Evolutionary conservation across 805 yeast species (phyloP), one percentile per base, ranked within the genome.

Genomic region (Wickerhamomyces rabaulensis): DNA sequence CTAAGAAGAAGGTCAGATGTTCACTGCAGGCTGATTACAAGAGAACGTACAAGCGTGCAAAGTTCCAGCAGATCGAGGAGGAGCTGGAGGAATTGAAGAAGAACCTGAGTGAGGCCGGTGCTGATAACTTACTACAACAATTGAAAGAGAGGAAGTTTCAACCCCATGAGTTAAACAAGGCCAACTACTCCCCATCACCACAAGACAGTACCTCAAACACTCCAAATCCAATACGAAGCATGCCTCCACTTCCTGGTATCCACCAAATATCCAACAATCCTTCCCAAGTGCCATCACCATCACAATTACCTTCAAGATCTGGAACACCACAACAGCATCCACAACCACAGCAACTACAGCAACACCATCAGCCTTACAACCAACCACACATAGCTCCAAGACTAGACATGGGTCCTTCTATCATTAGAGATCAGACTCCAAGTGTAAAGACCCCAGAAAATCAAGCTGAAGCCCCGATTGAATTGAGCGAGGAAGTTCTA

Each of bases 31-130:
- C 86, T 15, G 94, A 83, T 55, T 92, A 87, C 64, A 89, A 91
- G 63, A 74, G 99, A 56, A 90, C 97, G 0, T 87, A 86, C 53
- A 94, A 92, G 61, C 72, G 98, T 40, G 95, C 92, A 15, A 74
- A 87, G 49, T 78, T 85, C 39, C 89, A 86, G n/a, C 85, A 82
- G 53, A 71, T 92, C 45, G 98, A 91, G 60, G 78, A 75, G 54
- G 95, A 91, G 62, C 79, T 85, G 51, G 77, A 78, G 48, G 90
- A 83, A 55, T 66, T 88, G 44, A 77, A 85, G 55, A 74, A 76
- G 58, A 73, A 79, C 27, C 64, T 85, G 45, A 61, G 67, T 17
- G 60, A 55, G 35, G 53, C 52, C 17, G 60, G 62, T 15, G 61
- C 52, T 15, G 61, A 58, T 26, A 52, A 51, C 6, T 37, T 56